These are phyloP conservation scores for Lophium mytilinum DNA, from an alignment of 495 filamentous ascomycete species.

Conservation along the genomic window DNA sequence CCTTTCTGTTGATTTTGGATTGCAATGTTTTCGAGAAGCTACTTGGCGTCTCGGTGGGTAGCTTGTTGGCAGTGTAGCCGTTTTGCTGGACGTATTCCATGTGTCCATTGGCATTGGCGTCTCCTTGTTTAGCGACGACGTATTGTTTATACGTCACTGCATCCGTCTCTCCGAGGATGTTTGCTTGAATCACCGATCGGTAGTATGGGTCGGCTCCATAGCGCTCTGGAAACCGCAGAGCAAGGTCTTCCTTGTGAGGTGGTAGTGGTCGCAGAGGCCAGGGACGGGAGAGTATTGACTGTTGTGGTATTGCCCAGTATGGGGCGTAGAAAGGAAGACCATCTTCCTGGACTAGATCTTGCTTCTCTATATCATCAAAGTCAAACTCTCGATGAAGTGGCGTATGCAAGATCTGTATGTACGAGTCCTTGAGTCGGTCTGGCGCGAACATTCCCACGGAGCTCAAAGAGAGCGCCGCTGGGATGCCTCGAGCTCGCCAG, in stretches of 20 bases:
- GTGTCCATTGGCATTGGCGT: constrained; percentile 12
- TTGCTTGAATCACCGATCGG: constrained; percentile 8
- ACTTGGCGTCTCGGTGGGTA: background rate
- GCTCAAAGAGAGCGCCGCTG: constrained; percentile 9
- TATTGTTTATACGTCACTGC: constrained; percentile 12
- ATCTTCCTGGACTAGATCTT: background rate
- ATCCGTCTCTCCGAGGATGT: constrained; percentile 6
- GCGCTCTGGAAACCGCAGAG: constrained; percentile 1
- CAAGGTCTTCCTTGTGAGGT: constrained; percentile 3
- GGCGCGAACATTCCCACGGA: constrained; percentile 14
- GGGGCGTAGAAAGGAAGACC: background rate
- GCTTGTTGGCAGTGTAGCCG: background rate
- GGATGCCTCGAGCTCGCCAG: constrained; percentile 4
- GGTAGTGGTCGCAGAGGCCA: constrained; percentile 16
- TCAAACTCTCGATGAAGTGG: background rate
- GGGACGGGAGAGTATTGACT: background rate
- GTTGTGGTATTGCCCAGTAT: background rate
- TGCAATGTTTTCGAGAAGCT: background rate
- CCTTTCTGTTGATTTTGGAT: background rate
- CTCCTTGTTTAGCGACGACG: constrained; percentile 4
- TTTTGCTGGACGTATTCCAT: constrained; percentile 3
- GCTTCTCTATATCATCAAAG: background rate
- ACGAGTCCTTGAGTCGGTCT: constrained; percentile 11
- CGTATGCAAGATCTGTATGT: constrained; percentile 18
- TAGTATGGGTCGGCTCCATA: constrained; percentile 19